Percentiles rank a stretch among this genome's conserved stretches.
These are phyloP conservation scores for Auriscalpium vulgare DNA, from an alignment of 768 basidiomycete species.

Conservation along the genomic window DNA sequence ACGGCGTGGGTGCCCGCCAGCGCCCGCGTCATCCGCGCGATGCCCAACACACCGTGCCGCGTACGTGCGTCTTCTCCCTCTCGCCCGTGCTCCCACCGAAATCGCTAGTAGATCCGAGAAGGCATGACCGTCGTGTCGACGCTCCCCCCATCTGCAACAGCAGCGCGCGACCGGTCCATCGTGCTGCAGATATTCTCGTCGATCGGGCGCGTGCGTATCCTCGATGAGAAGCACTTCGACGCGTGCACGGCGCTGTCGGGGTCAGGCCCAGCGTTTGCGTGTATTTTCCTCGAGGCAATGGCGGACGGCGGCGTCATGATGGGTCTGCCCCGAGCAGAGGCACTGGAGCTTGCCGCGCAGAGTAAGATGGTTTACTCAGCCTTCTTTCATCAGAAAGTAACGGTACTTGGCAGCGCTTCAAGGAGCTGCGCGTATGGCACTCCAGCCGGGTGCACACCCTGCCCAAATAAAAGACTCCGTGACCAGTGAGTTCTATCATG, in stretches of 20 bases:
- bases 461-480: slow-evolving; percentile 97
- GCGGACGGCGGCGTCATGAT: slow-evolving; percentile 99
- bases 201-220: slow-evolving; percentile 90
- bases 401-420: slow-evolving; percentile 60
- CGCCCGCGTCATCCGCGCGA: slow-evolving; percentile 88
- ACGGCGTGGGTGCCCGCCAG: slow-evolving; percentile 60
- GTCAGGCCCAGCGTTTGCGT: slow-evolving; percentile 94
- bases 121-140: slow-evolving; percentile 95
- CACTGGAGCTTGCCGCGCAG: slow-evolving; percentile 91
- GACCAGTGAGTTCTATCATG: slow-evolving; percentile 58
- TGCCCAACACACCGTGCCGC: slow-evolving; percentile 98
- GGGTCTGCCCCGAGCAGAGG: slow-evolving; percentile 91
- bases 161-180: slow-evolving; percentile 59
- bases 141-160: slow-evolving; percentile 42
- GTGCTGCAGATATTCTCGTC: slow-evolving; percentile 94
- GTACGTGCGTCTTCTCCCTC: slow-evolving; percentile 35
- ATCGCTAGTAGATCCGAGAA: slow-evolving; percentile 74
- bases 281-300: slow-evolving; percentile 96
- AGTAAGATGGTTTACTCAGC: slow-evolving; percentile 41
- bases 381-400: neutral
- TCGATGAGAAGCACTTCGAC: slow-evolving; percentile 98
- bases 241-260: slow-evolving; percentile 95
- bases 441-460: slow-evolving; percentile 84
- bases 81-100: no score
- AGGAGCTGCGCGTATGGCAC: slow-evolving; percentile 92